Conservation (phyloP, 305 asterid species). For the Ajuga reptans region DNA sequence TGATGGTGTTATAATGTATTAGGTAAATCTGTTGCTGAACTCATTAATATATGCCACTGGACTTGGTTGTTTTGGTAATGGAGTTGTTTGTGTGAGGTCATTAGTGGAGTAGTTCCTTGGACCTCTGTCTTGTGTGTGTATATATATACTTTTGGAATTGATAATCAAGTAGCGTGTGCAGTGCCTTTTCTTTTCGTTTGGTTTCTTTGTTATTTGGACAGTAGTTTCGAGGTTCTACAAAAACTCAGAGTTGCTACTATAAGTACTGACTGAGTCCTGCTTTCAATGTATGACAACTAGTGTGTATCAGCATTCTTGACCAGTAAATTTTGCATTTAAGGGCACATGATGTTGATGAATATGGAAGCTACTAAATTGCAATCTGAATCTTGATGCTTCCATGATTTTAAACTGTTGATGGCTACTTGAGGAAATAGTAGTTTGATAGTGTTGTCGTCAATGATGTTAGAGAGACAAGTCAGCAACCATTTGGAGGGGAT, state of each 20-base stretch:
- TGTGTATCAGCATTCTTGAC: background rate
- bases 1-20: background rate
- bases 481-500: constrained; percentile 70
- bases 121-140: background rate
- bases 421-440: constrained; percentile 14
- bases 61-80: constrained; percentile 30
- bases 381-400: constrained; percentile 2
- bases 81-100: constrained; percentile 40
- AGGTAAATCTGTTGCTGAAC: background rate
- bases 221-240: background rate
- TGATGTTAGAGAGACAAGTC: constrained; percentile 53
- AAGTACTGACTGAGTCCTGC: background rate
- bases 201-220: constrained; percentile 12
- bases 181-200: background rate
- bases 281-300: background rate
- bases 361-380: background rate
- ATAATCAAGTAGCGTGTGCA: background rate
- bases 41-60: constrained; percentile 2
- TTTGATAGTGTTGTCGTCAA: constrained; percentile 30
- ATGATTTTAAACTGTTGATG: background rate
- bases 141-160: background rate
- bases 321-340: background rate
- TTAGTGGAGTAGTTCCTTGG: constrained; percentile 28
- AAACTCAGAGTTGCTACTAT: background rate
- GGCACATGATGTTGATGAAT: background rate